These are phyloP conservation scores for Colletotrichum melonis DNA, from an alignment of 2,329 filamentous ascomycete species.

Conservation along the genomic window DNA sequence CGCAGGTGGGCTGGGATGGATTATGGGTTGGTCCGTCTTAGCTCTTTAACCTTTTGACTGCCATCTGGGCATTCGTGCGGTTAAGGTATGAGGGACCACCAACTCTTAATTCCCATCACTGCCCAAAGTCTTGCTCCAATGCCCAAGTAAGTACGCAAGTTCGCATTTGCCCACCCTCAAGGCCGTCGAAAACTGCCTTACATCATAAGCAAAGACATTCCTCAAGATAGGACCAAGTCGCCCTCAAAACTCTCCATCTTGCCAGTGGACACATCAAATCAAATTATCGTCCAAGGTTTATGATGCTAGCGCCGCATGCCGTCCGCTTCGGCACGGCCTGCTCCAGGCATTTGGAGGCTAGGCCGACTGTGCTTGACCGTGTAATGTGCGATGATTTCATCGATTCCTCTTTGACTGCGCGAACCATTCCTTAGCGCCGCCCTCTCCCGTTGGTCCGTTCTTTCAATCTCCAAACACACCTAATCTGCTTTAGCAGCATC, in stretches of 20 bases:
- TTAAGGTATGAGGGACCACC: not conserved
- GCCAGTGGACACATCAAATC: not conserved
- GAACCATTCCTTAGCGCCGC: not conserved
- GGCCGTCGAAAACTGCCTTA: too few relatives aligned
- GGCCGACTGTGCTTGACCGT: not conserved
- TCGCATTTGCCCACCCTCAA: too few relatives aligned
- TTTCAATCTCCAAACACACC: not conserved
- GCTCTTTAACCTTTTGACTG: not conserved
- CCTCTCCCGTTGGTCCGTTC: not conserved
- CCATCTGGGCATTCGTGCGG: not conserved
- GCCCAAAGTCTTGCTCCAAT: not conserved
- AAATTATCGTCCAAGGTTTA: not conserved
- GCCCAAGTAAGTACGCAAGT: not conserved
- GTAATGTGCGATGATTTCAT: slow-evolving; percentile 32
- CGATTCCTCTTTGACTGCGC: not conserved
- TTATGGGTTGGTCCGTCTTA: not conserved
- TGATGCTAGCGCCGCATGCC: not conserved
- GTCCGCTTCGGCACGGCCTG: not conserved
- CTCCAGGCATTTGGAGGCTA: slow-evolving; percentile 3
- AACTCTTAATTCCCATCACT: not conserved
- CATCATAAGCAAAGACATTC: not conserved
- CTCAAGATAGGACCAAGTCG: not conserved
- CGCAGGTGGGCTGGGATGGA: not conserved
- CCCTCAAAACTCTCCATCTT: not conserved
- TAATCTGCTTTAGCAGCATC: not conserved